Evolutionary conservation across 805 yeast species (phyloP).

Genomic region (Saccharomyces kudriavzevii): DNA sequence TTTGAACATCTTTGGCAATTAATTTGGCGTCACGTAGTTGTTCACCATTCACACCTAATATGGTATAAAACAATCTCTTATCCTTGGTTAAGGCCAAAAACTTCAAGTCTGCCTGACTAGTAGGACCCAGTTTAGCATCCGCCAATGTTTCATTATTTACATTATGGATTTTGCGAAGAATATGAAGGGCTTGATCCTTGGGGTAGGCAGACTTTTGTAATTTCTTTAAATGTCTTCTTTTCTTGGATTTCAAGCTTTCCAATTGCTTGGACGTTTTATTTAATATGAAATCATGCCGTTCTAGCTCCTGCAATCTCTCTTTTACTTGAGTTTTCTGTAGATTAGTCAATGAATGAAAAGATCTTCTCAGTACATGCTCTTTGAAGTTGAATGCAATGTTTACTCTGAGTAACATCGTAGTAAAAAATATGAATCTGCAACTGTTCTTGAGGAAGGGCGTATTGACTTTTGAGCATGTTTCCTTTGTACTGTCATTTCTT

Average conservation of each 20-base stretch:
- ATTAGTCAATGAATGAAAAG: neutral
- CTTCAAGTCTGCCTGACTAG: constrained; percentile 29
- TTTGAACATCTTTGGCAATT: constrained; percentile 46
- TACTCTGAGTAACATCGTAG: neutral
- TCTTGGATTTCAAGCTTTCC: constrained; percentile 11
- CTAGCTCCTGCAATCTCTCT: constrained; percentile 12
- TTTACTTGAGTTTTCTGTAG: constrained; percentile 13
- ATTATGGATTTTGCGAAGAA: constrained; percentile 13
- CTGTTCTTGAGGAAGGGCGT: neutral
- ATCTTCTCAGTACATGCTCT: neutral
- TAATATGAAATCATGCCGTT: constrained; percentile 8
- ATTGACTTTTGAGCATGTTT: neutral
- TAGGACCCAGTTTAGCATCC: constrained; percentile 29
- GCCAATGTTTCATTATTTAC: constrained; percentile 16
- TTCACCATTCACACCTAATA: constrained; percentile 51
- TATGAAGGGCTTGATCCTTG: constrained; percentile 21
- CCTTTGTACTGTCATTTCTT: neutral
- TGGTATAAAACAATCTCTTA: constrained; percentile 40
- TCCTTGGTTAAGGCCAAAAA: constrained; percentile 32
- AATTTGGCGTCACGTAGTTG: constrained; percentile 51
- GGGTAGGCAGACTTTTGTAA: constrained; percentile 23
- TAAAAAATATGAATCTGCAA: neutral
- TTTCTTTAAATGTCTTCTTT: constrained; percentile 12
- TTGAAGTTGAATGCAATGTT: neutral
- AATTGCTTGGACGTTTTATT: constrained; percentile 17